phyloP scores from a whole-genome alignment of 2,329 filamentous ascomycete species.

The Fusarium verrucosum region DNA sequence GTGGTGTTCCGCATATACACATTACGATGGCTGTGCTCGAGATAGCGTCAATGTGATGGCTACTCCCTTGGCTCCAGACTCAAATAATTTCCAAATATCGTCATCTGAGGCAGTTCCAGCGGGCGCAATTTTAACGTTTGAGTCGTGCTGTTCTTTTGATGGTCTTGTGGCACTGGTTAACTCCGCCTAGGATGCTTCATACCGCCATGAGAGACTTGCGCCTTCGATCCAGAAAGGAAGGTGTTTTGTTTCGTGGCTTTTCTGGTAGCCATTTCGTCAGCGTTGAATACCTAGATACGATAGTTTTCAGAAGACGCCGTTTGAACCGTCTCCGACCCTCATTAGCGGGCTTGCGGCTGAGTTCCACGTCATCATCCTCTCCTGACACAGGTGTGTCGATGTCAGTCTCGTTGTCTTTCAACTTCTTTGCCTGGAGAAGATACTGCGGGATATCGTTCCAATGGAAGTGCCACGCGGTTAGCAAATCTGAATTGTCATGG shows the following conservation, averaged over 20 bases:
- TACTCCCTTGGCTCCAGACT: neutral
- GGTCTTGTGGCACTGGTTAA: conserved; percentile 3
- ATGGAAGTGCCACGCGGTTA: conserved; percentile 16
- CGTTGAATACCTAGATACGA: conserved; percentile 20
- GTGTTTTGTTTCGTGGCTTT: neutral
- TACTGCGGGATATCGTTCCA: conserved; percentile 26
- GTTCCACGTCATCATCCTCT: conserved; percentile 23
- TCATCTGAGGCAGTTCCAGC: neutral
- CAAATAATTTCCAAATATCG: neutral
- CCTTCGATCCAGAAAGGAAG: conserved; percentile 21
- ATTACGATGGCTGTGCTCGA: neutral
- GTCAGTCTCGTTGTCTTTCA: conserved; percentile 9
- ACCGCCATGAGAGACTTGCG: conserved; percentile 31
- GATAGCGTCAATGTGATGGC: conserved; percentile 5
- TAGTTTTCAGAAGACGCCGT: conserved; percentile 29
- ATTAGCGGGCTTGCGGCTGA: conserved; percentile 34
- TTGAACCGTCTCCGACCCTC: conserved; percentile 36
- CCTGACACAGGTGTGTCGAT: conserved; percentile 1
- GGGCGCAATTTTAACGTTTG: neutral
- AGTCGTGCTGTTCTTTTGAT: neutral
- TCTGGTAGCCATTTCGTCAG: conserved; percentile 6
- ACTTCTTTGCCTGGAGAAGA: conserved; percentile 15
- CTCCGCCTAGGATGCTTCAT: conserved; percentile 18
- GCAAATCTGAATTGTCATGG: conserved; percentile 12
- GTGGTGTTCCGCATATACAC: neutral